Evolutionary conservation across 2,329 filamentous ascomycete species (phyloP), one percentile per base, ranked within the genome.

Genomic region (Pseudocercospora fuligena): DNA sequence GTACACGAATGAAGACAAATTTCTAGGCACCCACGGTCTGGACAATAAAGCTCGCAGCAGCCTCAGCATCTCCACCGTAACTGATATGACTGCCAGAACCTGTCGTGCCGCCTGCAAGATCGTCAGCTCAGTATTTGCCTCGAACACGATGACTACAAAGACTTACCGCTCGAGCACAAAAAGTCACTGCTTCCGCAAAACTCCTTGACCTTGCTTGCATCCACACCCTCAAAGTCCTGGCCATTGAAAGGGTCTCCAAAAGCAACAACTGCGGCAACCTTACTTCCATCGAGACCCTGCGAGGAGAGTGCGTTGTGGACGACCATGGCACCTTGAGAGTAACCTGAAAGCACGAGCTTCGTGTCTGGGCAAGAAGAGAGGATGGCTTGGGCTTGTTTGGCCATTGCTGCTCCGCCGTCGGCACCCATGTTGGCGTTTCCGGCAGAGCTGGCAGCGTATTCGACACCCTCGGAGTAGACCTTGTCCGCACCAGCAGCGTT

Each of bases 221-320:
- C 66, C 5, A 75, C 72, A 19, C 70, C 67, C 47, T 72, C 64
- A 57, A 74, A 71, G 31, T 54, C 67, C 57, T 72, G 67, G 14
- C 70, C 69, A 54, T 74, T 75, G 51, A 73, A 63, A 5, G 73
- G 73, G 49, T 76, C 74, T 9, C 74, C 74, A 60, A 74, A 76
- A 25, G 68, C 69, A 9, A 75, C 72, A 2, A 71, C 70, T n/a
- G 72, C 74, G 25, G 73, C 72, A 27, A 74, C 67, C 27, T 70
- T 70, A 57, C 62, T 63, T n/a, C 71, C 69, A 49, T 72, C 66
- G 29, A 74, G 51, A 16, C 66, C 64, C 25, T 67, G 62, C 29
- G 51, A 27, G 19, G 57, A 60, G 33, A 70, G 56, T 29, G 71
- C 70, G 46, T 71, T 69, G 64, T 72, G 70, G 9, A 69, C 65